A percentile compares a stretch with the other conserved stretches of the same genome.
Conservation (phyloP, 2,329 filamentous ascomycete species). For the Rachicladosporium sp. region DNA sequence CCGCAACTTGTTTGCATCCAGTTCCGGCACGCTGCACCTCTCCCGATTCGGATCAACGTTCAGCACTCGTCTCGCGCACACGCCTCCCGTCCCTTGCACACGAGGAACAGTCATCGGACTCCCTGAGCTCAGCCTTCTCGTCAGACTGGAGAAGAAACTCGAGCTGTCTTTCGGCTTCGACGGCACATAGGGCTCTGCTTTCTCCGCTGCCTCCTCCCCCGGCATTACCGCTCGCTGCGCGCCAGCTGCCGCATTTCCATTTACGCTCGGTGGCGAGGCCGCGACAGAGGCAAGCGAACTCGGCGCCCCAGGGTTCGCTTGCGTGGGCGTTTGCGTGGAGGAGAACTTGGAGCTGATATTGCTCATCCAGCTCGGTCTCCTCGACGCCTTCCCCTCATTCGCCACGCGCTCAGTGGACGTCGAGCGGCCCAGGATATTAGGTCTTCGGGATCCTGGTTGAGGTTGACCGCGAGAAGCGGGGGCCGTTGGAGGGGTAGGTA, state of each 20-base stretch:
- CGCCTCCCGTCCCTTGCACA: constrained; percentile 47
- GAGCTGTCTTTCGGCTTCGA: constrained; percentile 57
- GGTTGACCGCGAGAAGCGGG: constrained; percentile 11
- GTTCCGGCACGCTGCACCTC: constrained; percentile 64
- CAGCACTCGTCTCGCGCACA: constrained; percentile 69
- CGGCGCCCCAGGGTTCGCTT: constrained; percentile 5
- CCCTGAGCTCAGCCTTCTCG: constrained; percentile 65
- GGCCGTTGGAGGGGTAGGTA: constrained; percentile 3
- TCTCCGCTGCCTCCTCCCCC: constrained; percentile 17
- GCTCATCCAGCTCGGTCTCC: constrained; percentile 76
- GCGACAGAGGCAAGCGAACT: too few species aligned
- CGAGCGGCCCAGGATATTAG: constrained; percentile 29
- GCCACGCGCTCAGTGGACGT: constrained; percentile 25
- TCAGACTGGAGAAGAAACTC: constrained; percentile 67
- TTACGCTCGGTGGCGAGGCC: constrained; percentile 21
- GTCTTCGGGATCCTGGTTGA: constrained; percentile 18
- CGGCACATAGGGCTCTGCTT: constrained; percentile 52
- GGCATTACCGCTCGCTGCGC: constrained; percentile 6
- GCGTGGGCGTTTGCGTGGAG: constrained; percentile 10
- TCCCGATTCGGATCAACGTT: constrained; percentile 75
- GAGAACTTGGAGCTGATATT: constrained; percentile 90
- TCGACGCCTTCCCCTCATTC: constrained; percentile 15
- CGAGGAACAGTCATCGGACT: constrained; percentile 31
- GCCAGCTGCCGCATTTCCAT: constrained; percentile 36
- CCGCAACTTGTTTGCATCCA: constrained; percentile 69